Evolutionary conservation across 805 yeast species (phyloP).

Genomic region (Lipomyces kockii): DNA sequence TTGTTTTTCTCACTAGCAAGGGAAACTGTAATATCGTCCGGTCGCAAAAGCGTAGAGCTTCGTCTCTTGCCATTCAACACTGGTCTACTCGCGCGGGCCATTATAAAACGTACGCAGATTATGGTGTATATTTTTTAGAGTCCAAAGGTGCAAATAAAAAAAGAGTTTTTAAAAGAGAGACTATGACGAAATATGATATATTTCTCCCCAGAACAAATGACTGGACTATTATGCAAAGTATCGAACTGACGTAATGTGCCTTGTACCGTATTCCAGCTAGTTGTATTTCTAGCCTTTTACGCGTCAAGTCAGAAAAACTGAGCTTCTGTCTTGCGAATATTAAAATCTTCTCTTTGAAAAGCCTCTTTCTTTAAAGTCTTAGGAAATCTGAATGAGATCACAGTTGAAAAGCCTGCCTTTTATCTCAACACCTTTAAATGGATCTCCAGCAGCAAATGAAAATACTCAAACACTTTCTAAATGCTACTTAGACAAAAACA

Average conservation of each 20-base stretch:
- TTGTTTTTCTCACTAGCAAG: conserved; percentile 9
- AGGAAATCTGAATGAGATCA: neutral
- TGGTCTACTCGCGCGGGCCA: conserved; percentile 1
- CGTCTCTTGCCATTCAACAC: conserved; percentile 21
- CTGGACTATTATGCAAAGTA: neutral
- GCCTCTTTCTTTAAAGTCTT: neutral
- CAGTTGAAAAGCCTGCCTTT: neutral
- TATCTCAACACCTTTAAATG: neutral
- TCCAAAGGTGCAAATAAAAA: neutral
- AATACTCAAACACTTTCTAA: neutral
- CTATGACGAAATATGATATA: conserved; percentile 46
- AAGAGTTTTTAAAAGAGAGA: conserved; percentile 6
- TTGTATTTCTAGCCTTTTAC: neutral
- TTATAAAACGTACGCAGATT: neutral
- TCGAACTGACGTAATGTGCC: neutral
- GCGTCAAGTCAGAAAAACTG: neutral
- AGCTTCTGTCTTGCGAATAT: neutral
- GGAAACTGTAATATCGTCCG: conserved; percentile 1
- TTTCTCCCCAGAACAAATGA: neutral
- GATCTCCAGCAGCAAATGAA: neutral
- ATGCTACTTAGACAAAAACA: neutral
- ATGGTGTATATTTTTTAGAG: neutral
- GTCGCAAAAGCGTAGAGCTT: conserved; percentile 6
- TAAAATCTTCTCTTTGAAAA: neutral
- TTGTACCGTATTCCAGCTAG: neutral